Base-by-base conservation (phyloP, 371 early-diverging fungal species). In the Mucor indicus region DNA sequence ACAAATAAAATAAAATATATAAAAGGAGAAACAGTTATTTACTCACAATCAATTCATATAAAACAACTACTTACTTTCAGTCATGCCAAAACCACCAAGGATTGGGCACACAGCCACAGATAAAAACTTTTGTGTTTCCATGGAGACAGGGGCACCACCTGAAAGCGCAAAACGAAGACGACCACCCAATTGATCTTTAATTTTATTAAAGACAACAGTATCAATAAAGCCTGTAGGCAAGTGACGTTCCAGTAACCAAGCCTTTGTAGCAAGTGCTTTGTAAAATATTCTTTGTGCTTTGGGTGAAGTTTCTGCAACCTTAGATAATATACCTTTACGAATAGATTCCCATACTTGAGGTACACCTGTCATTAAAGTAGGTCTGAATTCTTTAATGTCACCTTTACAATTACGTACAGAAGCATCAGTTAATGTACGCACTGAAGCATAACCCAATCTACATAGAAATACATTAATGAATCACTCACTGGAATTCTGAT, bases 271-370 rank as follows among this genome's bases (percentile, higher is more conserved):
- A 54, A 83, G 83, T 0, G 91, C 91, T 16, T 69, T 65, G 38
- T 86, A 59, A 57, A 96, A 95, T 12, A 96, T 69, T 53, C 64
- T 77, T 49, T 85, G 88, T 16, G 80, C 74, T 1, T 82, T 45
- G 35, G 89, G 80, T 8, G 82, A 72, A n/a, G 81, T 69, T 13
- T 66, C 62, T 36, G 75, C 72, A 33, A 95, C 62, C 57, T 91
- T 87, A 37, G 81, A 75, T 23, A 86, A 68, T 35, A 95, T 83
- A 32, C 91, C 92, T 62, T 89, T 91, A 32, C 93, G 87, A 56
- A 98, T 92, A 13, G 89, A 85, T 64, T 93, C 92, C 93, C 93
- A 93, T 3, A 95, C 94, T 31, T 87, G 90, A 19, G 95, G 93
- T 11, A 98, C 94, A 60, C 94, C 95, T 17, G 90, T 82, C 82